These are phyloP conservation scores for Emmonsia crescens DNA, from an alignment of 2,329 filamentous ascomycete species.

Conservation along the genomic window DNA sequence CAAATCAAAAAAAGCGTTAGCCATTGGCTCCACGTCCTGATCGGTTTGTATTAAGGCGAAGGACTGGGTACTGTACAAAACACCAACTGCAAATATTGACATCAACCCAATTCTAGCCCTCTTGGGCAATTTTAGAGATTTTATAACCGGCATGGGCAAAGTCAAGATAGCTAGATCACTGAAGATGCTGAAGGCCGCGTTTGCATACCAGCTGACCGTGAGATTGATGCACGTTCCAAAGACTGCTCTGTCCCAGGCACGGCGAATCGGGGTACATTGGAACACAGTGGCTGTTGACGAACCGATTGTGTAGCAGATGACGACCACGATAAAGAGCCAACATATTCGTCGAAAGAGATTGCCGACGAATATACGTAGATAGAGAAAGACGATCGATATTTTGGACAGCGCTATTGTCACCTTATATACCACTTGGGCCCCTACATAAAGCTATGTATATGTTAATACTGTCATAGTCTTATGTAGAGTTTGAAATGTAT, in stretches of 20 bases:
- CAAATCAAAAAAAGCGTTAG: not conserved
- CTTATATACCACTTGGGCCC: conserved; percentile 46
- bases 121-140: conserved; percentile 18
- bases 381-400: conserved; percentile 43
- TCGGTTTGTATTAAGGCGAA: not conserved
- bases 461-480: not conserved
- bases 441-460: conserved; percentile 37
- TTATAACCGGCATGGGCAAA: conserved; percentile 25
- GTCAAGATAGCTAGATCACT: conserved; percentile 27
- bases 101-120: conserved; percentile 42
- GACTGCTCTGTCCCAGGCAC: conserved; percentile 38
- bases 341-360: conserved; percentile 37
- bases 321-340: conserved; percentile 32
- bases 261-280: conserved; percentile 40
- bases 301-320: conserved; percentile 38
- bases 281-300: conserved; percentile 38
- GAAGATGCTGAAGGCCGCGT: conserved; percentile 30
- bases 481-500: not conserved
- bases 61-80: conserved; percentile 21
- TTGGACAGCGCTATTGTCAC: conserved; percentile 45
- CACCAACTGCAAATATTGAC: conserved; percentile 27
- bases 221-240: conserved; percentile 37
- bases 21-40: not conserved
- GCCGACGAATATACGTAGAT: conserved; percentile 43
- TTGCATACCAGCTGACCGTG: conserved; percentile 40